Evolutionary conservation across 2,329 filamentous ascomycete genomes (phyloP).

Genomic region (Pseudomassariella vexata): DNA sequence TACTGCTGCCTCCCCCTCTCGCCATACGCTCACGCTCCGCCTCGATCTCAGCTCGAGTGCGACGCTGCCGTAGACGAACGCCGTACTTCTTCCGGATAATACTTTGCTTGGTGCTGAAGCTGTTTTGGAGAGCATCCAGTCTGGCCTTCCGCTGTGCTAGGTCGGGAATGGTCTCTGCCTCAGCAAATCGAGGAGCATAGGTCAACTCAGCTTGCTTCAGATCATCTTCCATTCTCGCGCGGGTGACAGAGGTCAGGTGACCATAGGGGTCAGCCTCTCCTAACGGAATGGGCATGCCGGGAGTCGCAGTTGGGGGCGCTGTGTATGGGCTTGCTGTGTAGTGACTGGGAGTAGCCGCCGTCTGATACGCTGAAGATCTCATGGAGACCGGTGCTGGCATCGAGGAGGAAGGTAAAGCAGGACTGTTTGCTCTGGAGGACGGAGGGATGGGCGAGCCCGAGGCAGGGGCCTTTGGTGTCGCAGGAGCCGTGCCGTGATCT

Average conservation of each 20-base stretch:
- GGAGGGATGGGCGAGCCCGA: slow-evolving; percentile 9
- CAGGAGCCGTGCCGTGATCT: slow-evolving; percentile 22
- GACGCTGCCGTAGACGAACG: slow-evolving; percentile 45
- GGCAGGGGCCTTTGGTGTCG: slow-evolving; percentile 12
- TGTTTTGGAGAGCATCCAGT: slow-evolving; percentile 42
- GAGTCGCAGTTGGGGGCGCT: neutral
- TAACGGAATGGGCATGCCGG: neutral
- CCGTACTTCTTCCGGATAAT: slow-evolving; percentile 53
- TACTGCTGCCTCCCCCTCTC: slow-evolving; percentile 18
- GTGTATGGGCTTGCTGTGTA: too few relatives aligned
- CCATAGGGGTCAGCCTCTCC: slow-evolving; percentile 33
- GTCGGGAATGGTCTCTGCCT: slow-evolving; percentile 32
- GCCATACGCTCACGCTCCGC: slow-evolving; percentile 35
- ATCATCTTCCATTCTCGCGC: slow-evolving; percentile 27
- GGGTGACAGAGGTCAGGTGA: slow-evolving; percentile 30
- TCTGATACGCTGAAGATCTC: neutral
- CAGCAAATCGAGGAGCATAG: slow-evolving; percentile 35
- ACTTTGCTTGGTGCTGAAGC: slow-evolving; percentile 50
- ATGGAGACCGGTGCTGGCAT: slow-evolving; percentile 1
- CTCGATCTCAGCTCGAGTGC: slow-evolving; percentile 40
- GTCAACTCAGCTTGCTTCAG: slow-evolving; percentile 28
- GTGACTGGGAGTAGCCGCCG: neutral
- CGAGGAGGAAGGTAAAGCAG: slow-evolving; percentile 3
- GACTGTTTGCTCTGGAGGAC: slow-evolving; percentile 11
- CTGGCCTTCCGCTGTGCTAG: slow-evolving; percentile 21